Evolutionary conservation across 306 rosid genomes (phyloP).

Genomic region (Hippophae tibetana): DNA sequence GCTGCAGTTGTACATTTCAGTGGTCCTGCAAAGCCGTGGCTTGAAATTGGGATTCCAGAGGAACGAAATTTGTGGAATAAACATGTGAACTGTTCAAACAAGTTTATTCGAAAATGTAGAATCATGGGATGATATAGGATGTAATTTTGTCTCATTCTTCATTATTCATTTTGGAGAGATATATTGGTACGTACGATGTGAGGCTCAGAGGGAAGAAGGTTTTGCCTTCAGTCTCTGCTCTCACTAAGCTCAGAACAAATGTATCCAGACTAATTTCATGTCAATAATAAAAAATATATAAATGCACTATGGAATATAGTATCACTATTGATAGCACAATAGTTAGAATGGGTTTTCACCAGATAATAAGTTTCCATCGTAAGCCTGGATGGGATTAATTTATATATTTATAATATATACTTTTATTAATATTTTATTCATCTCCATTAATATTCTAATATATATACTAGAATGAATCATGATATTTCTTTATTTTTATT

Average conservation of each 20-base stretch:
- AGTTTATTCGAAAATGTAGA: conserved; percentile 63
- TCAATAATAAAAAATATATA: conserved; percentile 36
- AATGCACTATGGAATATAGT: conserved; percentile 28
- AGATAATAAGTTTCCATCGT: too few relatives aligned
- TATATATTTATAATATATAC: too few relatives aligned
- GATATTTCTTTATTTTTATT: not conserved
- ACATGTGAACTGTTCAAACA: conserved; percentile 63
- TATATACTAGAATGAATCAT: not conserved
- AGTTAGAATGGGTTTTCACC: too few relatives aligned
- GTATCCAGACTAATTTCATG: conserved; percentile 23
- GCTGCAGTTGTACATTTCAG: conserved; percentile 73
- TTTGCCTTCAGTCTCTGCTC: conserved; percentile 84
- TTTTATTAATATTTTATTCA: too few relatives aligned
- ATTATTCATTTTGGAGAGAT: conserved; percentile 37
- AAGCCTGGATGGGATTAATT: too few relatives aligned
- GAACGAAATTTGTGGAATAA: conserved; percentile 64
- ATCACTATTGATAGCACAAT: too few relatives aligned
- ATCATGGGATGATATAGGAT: conserved; percentile 46
- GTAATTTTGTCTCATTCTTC: conserved; percentile 31
- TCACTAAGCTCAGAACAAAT: conserved; percentile 25
- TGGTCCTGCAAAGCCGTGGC: conserved; percentile 99
- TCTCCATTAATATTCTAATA: too few relatives aligned
- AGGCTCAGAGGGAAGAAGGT: conserved; percentile 89
- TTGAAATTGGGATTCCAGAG: conserved; percentile 69
- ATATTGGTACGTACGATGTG: conserved; percentile 22